Base-by-base conservation (phyloP, 768 basidiomycete species). In the Suillus americanus region DNA sequence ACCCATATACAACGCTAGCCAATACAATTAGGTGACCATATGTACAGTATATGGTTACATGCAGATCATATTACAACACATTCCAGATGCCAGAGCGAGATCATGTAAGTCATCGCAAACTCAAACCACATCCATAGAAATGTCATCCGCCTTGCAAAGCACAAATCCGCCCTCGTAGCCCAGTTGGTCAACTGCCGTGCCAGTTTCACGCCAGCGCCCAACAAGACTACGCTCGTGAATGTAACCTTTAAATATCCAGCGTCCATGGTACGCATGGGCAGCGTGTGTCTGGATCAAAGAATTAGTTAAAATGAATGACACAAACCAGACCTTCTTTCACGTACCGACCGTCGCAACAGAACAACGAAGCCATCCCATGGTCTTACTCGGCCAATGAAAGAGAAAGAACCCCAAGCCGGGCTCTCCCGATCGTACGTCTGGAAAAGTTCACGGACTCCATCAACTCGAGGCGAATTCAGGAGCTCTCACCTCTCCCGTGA, bases 161-260 rank as follows among this genome's bases (percentile, higher is more conserved):
- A 80, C 78, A 68, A 85, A 86, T 35, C 79, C 77, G 50, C 85
- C 83, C 72, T 83, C 83, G 60, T 77, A 79, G n/a, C 85, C 85
- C n/a, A 79, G 69, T 28, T 70, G 69, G 60, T 78, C 71, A 20
- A 73, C 69, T 30, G 73, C 71, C 1, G 81, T 85, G 46, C 74
- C 73, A 25, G 81, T 84, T 64, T 84, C 84, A 61, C 85, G 80
- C 85, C 85, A 85, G 25, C 83, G 77, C 41, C 85, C 85, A 43
- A 83, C 83, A 45, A 86, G 74, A 70, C 81, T 85, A 35, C 75
- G 72, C 66, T 78, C 79, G 60, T 86, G 79, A 53, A 86, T 64
- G 68, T 86, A 86, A 59, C 85, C 84, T 65, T 78, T 82, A 61
- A 85, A 85, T 60, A 86, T 70, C 82, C 80, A 86, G 35, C 73